phyloP scores from a whole-genome alignment of 106 monocot genomes.

The Dendrobium nobile region DNA sequence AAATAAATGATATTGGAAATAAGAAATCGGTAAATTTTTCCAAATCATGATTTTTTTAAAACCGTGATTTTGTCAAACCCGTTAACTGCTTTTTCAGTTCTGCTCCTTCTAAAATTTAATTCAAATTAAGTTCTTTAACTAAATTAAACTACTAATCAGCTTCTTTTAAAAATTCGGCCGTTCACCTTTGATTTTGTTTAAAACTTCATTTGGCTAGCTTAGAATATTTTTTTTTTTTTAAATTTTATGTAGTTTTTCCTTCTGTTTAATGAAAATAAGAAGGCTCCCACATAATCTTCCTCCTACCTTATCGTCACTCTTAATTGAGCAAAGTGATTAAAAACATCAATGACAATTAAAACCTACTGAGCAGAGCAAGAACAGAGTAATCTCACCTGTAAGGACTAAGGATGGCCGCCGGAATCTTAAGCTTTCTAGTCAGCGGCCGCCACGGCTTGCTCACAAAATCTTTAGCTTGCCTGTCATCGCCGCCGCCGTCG shows the following conservation, averaged over 20 bases:
- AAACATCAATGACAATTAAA: not conserved
- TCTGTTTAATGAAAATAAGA: not conserved
- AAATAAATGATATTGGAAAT: no score
- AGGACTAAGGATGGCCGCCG: constrained; percentile 62
- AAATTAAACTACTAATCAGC: no score
- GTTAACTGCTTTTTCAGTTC: no score
- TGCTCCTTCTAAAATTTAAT: no score
- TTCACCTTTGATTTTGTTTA: no score
- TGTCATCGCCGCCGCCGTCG: constrained; percentile 15
- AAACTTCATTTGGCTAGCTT: not conserved
- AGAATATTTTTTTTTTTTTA: not conserved
- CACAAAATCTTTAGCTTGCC: constrained; percentile 15
- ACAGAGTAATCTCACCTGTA: constrained; percentile 32
- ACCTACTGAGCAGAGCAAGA: not conserved
- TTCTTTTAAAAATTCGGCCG: no score
- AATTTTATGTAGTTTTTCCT: not conserved
- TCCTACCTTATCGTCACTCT: no score
- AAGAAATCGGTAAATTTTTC: no score
- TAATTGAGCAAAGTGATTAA: not conserved
- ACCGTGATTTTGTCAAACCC: no score
- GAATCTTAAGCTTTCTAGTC: constrained; percentile 53
- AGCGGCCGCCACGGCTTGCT: constrained; percentile 71
- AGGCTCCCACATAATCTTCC: no score
- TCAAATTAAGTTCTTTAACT: no score
- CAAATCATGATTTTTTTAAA: no score